Evolutionary conservation across 306 rosid species (phyloP), one percentile per base, ranked within the genome.

Genomic region (Pachyrhizus erosus): DNA sequence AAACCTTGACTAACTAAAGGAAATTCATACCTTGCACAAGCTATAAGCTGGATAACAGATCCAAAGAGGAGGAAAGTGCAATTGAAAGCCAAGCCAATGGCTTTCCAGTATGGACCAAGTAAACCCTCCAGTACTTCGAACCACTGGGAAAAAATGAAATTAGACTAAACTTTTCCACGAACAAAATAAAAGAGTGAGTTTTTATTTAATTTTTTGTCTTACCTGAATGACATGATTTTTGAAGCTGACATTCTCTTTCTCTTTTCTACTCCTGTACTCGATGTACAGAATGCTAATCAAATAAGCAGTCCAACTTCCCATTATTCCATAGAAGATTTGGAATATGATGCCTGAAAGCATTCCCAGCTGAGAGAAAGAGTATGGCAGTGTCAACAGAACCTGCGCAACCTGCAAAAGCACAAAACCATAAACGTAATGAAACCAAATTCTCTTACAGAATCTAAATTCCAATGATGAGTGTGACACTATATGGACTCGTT

Each of bases 151-250:
- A 62, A 18, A 48, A 31, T 73, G 8, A 76, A 78, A 52, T 20
- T 51, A 42, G 12, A 14, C n/a, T 2, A 48, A 46, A 15, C 11
- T 24, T 70, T 70, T 70, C 3, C 58, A 7, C 76, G 20, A 11
- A 7, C 15, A 29, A 73, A 31, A 51, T 5, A 27, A 73, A 9
- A 66, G 31, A 20, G 5, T 2, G 0, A 10, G 15, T 15, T 71
- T 29, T 49, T 73, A 0, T 20, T 43, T 24, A 60, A 4, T 61
- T 61, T 27, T 57, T 23, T 1, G 51, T 8, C 62, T 84, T 48
- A 94, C 98, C 98, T 94, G 99, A 82, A 95, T 95, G 80, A 93
- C 98, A 86, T 95, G 99, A 89, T 95, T 95, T 75, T 95, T 91
- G 98, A 95, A 95, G 90, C 31, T 93, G 88, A 91, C 94, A 77